phyloP scores from a whole-genome alignment of 1,284 basidiomycete species.

The Ustilago xerochloae region DNA sequence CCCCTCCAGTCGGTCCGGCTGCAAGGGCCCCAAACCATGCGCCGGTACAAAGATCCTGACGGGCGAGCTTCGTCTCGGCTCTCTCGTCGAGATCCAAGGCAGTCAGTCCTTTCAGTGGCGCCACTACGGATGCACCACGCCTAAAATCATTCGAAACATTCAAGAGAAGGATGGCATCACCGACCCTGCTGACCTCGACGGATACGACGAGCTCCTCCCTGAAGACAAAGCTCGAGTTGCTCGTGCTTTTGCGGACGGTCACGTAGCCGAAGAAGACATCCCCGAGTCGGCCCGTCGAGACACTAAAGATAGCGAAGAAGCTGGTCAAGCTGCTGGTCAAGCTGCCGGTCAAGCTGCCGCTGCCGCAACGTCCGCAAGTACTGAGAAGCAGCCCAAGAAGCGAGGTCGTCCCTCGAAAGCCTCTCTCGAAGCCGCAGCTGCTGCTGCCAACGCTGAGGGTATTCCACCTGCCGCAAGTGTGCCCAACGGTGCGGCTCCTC shows the following conservation, averaged over 20 bases:
- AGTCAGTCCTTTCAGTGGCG: conserved; percentile 76
- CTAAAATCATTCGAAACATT: conserved; percentile 76
- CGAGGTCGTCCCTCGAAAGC: conserved; percentile 40
- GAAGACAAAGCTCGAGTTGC: conserved; percentile 36
- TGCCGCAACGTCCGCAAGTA: conserved; percentile 2
- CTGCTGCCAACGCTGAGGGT: neutral
- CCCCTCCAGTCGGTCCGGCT: conserved; percentile 75
- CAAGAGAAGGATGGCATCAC: conserved; percentile 73
- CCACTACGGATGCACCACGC: conserved; percentile 77
- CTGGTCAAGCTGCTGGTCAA: neutral
- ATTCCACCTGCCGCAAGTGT: neutral
- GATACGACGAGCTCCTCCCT: conserved; percentile 48
- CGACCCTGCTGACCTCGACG: conserved; percentile 65
- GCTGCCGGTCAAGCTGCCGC: conserved; percentile 1
- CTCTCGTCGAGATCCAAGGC: conserved; percentile 80
- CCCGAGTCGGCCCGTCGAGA: conserved; percentile 49
- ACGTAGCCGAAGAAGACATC: conserved; percentile 54
- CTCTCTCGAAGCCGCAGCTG: conserved; percentile 12
- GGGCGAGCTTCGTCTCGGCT: conserved; percentile 79
- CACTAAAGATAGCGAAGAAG: conserved; percentile 7
- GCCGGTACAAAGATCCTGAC: conserved; percentile 79
- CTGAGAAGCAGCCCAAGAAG: conserved; percentile 33
- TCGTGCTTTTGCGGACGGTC: conserved; percentile 45
- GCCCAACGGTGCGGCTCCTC: conserved; percentile 7
- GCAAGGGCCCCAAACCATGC: conserved; percentile 92